Base-by-base conservation (phyloP, 768 basidiomycete genomes). In the Grammothele lineata region DNA sequence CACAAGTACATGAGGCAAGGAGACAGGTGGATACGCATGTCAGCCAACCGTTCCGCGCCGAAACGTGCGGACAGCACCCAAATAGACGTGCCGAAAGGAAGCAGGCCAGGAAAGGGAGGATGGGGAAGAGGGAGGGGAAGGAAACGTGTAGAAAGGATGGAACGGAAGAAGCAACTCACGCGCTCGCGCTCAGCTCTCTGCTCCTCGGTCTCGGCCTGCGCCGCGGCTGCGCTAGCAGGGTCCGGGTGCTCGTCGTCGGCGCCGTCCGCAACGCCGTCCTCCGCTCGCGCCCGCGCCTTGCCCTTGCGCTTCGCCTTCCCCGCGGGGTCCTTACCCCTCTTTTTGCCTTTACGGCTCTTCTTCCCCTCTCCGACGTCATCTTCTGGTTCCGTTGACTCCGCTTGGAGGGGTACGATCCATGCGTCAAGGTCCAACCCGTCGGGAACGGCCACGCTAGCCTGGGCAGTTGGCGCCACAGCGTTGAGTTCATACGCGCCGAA, bases 361-460 rank as follows among this genome's bases (percentile, higher is more conserved):
- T 68, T 65, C 57, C 68, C 61, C 74, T 77, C 57, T 67, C 73
- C 1, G 57, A 58, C 55, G 9, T 58, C 62, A 10, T 66, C 61
- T 42, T 75, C 71, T 3, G 61, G 66, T 32, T 45, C 21, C 5
- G 48, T 45, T 18, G 36, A 12, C 44, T 53, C 52, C 38, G 65
- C 64, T 45, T 68, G 71, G 8, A 82, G 83, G 2, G 87, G 78
- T 3, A 92, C 80, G 45, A 96, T 85, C 82, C 91, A 93, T 0
- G 72, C 66, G 51, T 96, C 90, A 4, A 98, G 74, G 65, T 97
- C 83, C 25, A 98, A 69, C 1, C 84, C 92, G 3, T 88, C 87
- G 0, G 96, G 96, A 2, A 90, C 56, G 5, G 78, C 77, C 0
- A 98, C 85, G 48, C 81, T 84, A 4, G 74, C 79, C 69, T 98